Evolutionary conservation across 805 yeast species (phyloP).

Genomic region (Teunomyces barrocoloradensis): DNA sequence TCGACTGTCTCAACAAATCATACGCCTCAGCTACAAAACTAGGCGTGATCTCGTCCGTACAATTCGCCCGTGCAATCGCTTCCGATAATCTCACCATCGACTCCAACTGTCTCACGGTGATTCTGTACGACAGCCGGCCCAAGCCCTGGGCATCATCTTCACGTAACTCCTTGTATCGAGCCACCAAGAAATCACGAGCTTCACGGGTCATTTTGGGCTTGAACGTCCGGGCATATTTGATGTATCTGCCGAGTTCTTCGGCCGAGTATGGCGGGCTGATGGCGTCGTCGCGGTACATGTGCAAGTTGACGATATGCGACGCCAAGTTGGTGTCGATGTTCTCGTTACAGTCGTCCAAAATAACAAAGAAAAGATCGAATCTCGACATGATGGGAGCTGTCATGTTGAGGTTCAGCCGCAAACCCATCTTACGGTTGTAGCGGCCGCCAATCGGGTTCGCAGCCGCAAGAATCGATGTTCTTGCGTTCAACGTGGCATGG

Average conservation of each 20-base stretch:
- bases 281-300: constrained; percentile 87
- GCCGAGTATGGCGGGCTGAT: constrained; percentile 86
- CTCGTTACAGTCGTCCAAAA: constrained; percentile 92
- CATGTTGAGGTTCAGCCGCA: constrained; percentile 87
- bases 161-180: constrained; percentile 80
- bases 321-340: constrained; percentile 87
- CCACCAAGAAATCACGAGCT: constrained; percentile 74
- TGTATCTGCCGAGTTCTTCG: constrained; percentile 83
- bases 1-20: constrained; percentile 83
- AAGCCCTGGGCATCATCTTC: constrained; percentile 88
- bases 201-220: constrained; percentile 83
- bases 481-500: constrained; percentile 94
- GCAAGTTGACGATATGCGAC: constrained; percentile 87
- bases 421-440: constrained; percentile 80
- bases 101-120: constrained; percentile 95
- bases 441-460: constrained; percentile 98
- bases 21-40: constrained; percentile 91
- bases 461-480: constrained; percentile 97
- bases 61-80: constrained; percentile 95
- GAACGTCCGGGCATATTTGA: constrained; percentile 88
- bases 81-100: constrained; percentile 90
- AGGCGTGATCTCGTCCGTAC: constrained; percentile 83
- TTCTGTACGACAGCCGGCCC: constrained; percentile 82
- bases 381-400: constrained; percentile 99
- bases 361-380: constrained; percentile 92